Conservation (phyloP, 306 rosid species). For the Albizia julibrissin region DNA sequence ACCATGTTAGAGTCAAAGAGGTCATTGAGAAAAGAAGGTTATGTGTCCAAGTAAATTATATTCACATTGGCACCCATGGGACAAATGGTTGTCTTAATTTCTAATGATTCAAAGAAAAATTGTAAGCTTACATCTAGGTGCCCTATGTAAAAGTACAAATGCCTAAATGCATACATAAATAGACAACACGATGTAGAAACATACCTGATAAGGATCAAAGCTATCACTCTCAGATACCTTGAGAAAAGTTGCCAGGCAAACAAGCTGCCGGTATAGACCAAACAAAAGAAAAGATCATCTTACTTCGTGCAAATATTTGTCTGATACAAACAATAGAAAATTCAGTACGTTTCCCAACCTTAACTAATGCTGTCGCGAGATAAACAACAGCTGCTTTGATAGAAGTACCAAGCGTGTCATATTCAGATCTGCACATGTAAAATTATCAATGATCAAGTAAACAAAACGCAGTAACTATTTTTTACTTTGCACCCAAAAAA, state of each 20-base stretch:
- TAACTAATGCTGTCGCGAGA: conserved; percentile 90
- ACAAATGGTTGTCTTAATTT: not conserved
- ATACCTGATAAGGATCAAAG: conserved; percentile 97
- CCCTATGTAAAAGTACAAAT: not conserved
- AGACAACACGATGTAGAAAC: conserved; percentile 13
- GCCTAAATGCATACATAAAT: not conserved
- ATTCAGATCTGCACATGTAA: conserved; percentile 78
- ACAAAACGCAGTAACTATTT: conserved; percentile 5
- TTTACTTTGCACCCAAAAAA: not conserved
- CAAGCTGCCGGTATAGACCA: conserved; percentile 63
- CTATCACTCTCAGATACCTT: conserved; percentile 92
- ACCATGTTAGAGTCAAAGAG: not conserved
- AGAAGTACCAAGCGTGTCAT: conserved; percentile 96
- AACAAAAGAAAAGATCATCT: conserved; percentile 22
- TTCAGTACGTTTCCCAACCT: conserved; percentile 53
- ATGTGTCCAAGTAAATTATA: conserved; percentile 5
- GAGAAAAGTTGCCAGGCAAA: conserved; percentile 95
- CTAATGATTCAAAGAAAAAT: conserved; percentile 1
- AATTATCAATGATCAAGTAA: conserved; percentile 10
- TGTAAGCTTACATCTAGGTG: not conserved
- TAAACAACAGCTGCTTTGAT: conserved; percentile 87
- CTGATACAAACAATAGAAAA: conserved; percentile 4
- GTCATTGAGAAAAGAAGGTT: not conserved
- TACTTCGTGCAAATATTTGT: conserved; percentile 8
- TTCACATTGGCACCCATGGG: not conserved